Base-by-base conservation (phyloP, 2,329 filamentous ascomycete genomes). In the Lasiodiplodia sp. region DNA sequence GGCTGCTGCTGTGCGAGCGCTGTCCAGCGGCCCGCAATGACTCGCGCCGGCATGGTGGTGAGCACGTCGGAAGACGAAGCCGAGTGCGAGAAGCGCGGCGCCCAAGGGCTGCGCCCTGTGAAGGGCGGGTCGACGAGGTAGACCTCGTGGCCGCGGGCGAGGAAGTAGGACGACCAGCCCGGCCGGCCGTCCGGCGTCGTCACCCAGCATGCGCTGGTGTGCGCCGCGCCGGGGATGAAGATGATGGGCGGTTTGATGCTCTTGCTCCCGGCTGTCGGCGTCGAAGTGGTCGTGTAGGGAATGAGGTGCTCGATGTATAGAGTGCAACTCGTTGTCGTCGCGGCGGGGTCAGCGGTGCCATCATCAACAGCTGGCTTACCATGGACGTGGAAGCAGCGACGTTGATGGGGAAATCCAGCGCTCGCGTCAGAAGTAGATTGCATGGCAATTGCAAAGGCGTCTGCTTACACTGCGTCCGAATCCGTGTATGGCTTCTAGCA, bases 101-200 rank as follows among this genome's bases (percentile, higher is more conserved):
- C 69, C 78, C 80, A 84, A 0, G 81, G 73, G 18, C 81, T 84
- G 44, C 85, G 81, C 25, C 82, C 84, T 18, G 82, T 80, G 28
- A 78, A 78, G 2, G 82, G 78, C 69, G 83, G 80, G 70, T 86
- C 84, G 14, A 82, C 77, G 53, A 86, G 75, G 73, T 85, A 86
- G 57, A 85, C 76, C 49, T 82, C 80, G 73, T 84, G 83, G 18
- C 84, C 82, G 23, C 79, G 76, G 5, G 74, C 70, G 12, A 86
- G 70, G 72, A 86, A 86, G 66, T 78, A 78, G 3, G 82, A 83
- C 0, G 83, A 81, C 84, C 84, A 86, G 16, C 84, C 83, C 8
- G 77, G 78, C 14, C 79, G 75, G 51, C 82, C 82, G 67, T 86
- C 83, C 4, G 85, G 84, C 23, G 84, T 86, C 37, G 80, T 81